phyloP scores from a whole-genome alignment of 352 stramenopile species.

The Phytopythium sindhum region DNA sequence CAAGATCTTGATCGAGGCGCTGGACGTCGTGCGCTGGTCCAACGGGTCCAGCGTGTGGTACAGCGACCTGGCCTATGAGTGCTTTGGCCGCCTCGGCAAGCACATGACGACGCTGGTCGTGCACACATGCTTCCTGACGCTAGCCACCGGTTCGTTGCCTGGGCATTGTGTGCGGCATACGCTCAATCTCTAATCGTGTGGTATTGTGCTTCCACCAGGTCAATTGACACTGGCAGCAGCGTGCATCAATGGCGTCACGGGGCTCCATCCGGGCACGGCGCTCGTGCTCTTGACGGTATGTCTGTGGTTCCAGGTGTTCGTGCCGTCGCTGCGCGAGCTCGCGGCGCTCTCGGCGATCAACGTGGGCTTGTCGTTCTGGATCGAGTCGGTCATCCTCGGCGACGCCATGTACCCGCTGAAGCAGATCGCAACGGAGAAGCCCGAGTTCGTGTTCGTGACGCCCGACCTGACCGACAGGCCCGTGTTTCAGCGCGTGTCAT shows the following conservation, averaged over 20 bases:
- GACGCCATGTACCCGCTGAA: slow-evolving; percentile 82
- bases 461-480: slow-evolving; percentile 52
- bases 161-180: not conserved
- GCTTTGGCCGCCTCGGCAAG: slow-evolving; percentile 47
- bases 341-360: slow-evolving; percentile 65
- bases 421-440: slow-evolving; percentile 60
- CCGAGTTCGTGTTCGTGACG: slow-evolving; percentile 62
- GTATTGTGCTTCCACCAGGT: slow-evolving; percentile 7
- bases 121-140: slow-evolving; percentile 57
- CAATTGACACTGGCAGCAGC: slow-evolving; percentile 54
- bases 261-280: slow-evolving; percentile 46
- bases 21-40: slow-evolving; percentile 70
- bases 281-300: slow-evolving; percentile 46
- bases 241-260: slow-evolving; percentile 61
- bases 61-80: slow-evolving; percentile 66
- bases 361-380: slow-evolving; percentile 76
- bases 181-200: not conserved
- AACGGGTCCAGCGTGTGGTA: slow-evolving; percentile 59
- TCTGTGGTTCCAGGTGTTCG: slow-evolving; percentile 67
- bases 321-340: slow-evolving; percentile 56
- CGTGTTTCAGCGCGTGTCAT: slow-evolving; percentile 60
- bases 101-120: slow-evolving; percentile 40
- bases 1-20: slow-evolving; percentile 61
- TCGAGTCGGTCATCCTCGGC: slow-evolving; percentile 77
- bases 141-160: slow-evolving; percentile 33